A percentile compares a stretch with the other conserved stretches of the same genome.
Evolutionary conservation across 2,329 filamentous ascomycete species (phyloP).

Genomic region (Leptoxyphium fumago): DNA sequence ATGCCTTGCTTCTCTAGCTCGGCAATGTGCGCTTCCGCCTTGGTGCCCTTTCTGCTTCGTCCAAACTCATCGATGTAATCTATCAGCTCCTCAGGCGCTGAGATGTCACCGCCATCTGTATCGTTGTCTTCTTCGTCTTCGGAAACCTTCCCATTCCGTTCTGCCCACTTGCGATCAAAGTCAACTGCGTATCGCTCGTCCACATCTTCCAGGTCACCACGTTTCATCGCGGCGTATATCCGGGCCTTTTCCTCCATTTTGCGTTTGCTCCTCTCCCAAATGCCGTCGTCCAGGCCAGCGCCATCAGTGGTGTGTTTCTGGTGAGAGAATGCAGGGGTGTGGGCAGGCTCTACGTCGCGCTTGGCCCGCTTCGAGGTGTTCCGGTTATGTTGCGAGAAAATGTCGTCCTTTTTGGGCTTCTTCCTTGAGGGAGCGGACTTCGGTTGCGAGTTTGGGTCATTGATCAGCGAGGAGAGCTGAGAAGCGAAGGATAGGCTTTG

Average conservation of each 20-base stretch:
- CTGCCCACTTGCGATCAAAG: constrained; percentile 93
- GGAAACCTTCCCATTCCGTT: constrained; percentile 27
- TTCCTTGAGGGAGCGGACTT: constrained; percentile 31
- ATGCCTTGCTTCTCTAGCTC: constrained; percentile 38
- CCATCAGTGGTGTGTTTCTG: constrained; percentile 51
- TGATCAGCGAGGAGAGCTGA: constrained; percentile 69
- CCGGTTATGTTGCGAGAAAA: constrained; percentile 54
- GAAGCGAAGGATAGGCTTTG: constrained; percentile 75
- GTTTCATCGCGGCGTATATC: constrained; percentile 78
- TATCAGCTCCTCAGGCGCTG: constrained; percentile 45
- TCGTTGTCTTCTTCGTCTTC: constrained; percentile 23
- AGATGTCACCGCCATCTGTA: constrained; percentile 23
- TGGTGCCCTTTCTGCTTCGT: constrained; percentile 59
- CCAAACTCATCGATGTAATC: constrained; percentile 91
- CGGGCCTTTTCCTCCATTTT: constrained; percentile 85
- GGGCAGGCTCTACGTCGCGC: constrained; percentile 40
- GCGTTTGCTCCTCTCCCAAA: constrained; percentile 52
- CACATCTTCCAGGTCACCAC: constrained; percentile 57
- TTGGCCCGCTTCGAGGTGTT: constrained; percentile 48
- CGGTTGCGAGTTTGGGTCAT: constrained; percentile 26
- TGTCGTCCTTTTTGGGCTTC: constrained; percentile 47
- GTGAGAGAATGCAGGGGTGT: constrained; percentile 40
- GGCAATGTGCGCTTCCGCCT: constrained; percentile 50
- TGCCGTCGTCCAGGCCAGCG: constrained; percentile 42
- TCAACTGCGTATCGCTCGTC: constrained; percentile 60